Evolutionary conservation across 805 yeast genomes (phyloP), one percentile per base, ranked within the genome.

Genomic region (Kodamaea restingae): DNA sequence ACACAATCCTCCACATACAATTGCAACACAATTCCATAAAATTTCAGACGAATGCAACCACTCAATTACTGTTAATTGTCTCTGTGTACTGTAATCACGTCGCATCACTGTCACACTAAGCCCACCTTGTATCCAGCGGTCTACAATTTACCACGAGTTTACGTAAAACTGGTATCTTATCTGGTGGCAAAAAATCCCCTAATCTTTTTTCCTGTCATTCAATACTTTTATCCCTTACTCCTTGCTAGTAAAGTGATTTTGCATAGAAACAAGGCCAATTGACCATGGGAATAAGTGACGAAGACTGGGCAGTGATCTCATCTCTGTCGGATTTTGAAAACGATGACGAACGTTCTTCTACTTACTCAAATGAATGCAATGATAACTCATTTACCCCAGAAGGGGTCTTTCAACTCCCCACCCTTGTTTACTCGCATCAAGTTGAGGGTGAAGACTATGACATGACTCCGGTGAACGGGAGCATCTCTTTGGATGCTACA

Each of bases 241-340:
- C 35, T 32, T 20, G 22, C 8, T 20, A 20, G 22, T 20, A 20
- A 5, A 20, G 22, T 20, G 22, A 20, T 20, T 20, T 20, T 20
- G 22, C 22, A 8, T 20, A 20, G 22, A 6, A 20, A 20, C 22
- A 20, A 20, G 8, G 22, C 22, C 22, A 20, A 8, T 24, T 32
- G 14, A 38, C 41, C 4, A 30, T 30, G 32, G 17, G 21, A 30
- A 9, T 30, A 31, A 42, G 51, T 21, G 72, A 67, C 34, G 73
- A 68, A 52, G 73, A 68, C 33, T 68, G 73, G 73, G 60, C 73
- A 5, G 62, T 68, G 29, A 68, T 68, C 15, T 64, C 70, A 7
- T 67, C 72, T 8, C 59, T 61, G 27, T 66, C 72, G 1, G 73
- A 68, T 31, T 40, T 60, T 18, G 67, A 63, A 30, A 32, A 32